A percentile compares a stretch with the other conserved stretches of the same genome.
Conservation (phyloP, 2,329 filamentous ascomycete genomes). For the Neofusicoccum cordaticola region DNA sequence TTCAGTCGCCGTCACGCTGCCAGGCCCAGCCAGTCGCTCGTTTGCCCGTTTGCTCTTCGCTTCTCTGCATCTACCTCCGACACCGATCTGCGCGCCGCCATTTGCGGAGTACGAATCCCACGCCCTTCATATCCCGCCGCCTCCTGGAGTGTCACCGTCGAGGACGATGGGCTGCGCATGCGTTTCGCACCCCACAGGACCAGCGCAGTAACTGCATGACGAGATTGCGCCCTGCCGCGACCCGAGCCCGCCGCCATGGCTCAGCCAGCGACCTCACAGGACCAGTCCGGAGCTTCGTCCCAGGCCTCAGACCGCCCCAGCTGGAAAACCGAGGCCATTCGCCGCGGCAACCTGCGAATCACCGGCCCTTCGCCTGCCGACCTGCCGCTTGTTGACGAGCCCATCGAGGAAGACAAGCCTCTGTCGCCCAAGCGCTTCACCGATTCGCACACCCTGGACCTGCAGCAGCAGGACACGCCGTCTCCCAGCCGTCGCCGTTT, state of each 20-base stretch:
- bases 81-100: not conserved
- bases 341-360: constrained; percentile 37
- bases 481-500: constrained; percentile 14
- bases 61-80: not conserved
- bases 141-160: not conserved
- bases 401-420: constrained; percentile 5
- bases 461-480: constrained; percentile 17
- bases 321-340: constrained; percentile 40
- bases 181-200: not conserved
- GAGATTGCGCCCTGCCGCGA: constrained; percentile 5
- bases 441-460: constrained; percentile 13
- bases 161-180: not conserved
- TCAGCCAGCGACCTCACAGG: constrained; percentile 26
- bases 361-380: constrained; percentile 33
- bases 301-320: constrained; percentile 27
- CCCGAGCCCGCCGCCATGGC: constrained; percentile 29
- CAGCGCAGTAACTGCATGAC: constrained; percentile 2
- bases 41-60: constrained; percentile 1
- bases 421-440: constrained; percentile 18
- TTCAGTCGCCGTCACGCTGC: not conserved
- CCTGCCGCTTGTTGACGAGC: constrained; percentile 1
- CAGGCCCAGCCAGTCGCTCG: not conserved
- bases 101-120: not conserved
- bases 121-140: not conserved
- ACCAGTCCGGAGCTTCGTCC: not conserved